These are phyloP conservation scores for Clitoria ternatea DNA, from an alignment of 306 rosid genomes.

Conservation along the genomic window DNA sequence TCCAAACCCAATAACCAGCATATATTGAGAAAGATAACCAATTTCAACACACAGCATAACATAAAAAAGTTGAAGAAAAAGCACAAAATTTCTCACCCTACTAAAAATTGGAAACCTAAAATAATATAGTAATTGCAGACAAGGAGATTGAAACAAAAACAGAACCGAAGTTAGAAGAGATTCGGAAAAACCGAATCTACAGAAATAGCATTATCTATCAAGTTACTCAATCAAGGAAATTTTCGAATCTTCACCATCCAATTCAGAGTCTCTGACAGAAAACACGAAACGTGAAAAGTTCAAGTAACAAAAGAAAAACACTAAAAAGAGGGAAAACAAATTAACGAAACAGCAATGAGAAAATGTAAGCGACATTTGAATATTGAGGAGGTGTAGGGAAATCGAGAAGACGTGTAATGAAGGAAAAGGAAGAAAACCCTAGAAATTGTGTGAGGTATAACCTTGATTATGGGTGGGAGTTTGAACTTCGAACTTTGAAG, in stretches of 20 bases:
- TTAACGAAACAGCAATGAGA: background rate
- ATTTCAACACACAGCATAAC: background rate
- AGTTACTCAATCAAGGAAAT: background rate
- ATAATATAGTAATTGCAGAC: background rate
- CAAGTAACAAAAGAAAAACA: too few species aligned
- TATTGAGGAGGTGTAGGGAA: background rate
- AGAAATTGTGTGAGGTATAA: too few species aligned
- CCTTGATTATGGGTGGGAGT: too few species aligned
- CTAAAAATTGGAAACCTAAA: constrained; percentile 9
- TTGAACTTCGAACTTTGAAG: too few species aligned
- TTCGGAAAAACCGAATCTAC: background rate
- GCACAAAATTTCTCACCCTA: background rate
- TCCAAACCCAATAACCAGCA: background rate
- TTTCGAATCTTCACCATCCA: background rate
- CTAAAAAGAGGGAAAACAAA: too few species aligned
- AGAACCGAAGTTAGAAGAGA: background rate
- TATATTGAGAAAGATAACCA: background rate
- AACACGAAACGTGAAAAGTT: background rate
- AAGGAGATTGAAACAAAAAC: background rate
- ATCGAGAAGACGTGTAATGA: background rate
- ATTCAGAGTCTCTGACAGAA: background rate
- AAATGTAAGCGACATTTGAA: background rate
- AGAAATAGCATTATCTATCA: background rate
- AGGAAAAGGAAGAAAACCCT: background rate
- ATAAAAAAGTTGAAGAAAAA: background rate